Evolutionary conservation across 2,329 filamentous ascomycete species (phyloP).

Genomic region (Neoascochyta sp.): DNA sequence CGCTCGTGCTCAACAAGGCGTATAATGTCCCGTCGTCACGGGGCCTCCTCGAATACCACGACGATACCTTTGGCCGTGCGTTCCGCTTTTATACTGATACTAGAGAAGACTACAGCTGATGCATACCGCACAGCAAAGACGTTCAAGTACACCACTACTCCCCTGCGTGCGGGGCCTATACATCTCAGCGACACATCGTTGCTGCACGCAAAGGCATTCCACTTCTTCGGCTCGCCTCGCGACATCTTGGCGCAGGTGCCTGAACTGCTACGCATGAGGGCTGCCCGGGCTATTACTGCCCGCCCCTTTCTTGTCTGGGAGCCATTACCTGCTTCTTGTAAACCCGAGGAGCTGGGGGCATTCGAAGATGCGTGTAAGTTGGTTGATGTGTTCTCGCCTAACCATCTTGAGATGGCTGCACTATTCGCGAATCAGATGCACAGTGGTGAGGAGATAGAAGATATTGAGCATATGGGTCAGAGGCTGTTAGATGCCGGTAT

Average conservation of each 20-base stretch:
- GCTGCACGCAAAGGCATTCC: conserved; percentile 12
- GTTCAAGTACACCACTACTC: conserved; percentile 15
- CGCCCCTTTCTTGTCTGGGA: conserved; percentile 20
- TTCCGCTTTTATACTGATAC: conserved; percentile 1
- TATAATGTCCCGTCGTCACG: conserved; percentile 6
- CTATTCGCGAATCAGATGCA: conserved; percentile 10
- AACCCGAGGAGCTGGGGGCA: conserved; percentile 1
- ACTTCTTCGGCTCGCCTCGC: conserved; percentile 17
- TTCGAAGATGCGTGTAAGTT: conserved; percentile 13
- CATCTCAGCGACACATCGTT: conserved; percentile 10
- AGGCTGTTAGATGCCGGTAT: not conserved
- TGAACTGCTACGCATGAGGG: conserved; percentile 9
- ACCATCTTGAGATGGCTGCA: conserved; percentile 17
- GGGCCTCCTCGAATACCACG: conserved; percentile 17
- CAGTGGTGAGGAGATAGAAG: not conserved
- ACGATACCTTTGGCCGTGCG: conserved; percentile 20
- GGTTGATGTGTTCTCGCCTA: conserved; percentile 24
- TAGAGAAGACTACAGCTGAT: not conserved
- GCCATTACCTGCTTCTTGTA: conserved; percentile 16
- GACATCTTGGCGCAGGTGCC: conserved; percentile 13
- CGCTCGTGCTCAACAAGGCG: conserved; percentile 9
- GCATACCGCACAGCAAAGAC: conserved; percentile 11
- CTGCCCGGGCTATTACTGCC: conserved; percentile 1
- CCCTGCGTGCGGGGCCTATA: conserved; percentile 9
- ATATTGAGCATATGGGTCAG: conserved; percentile 1